These are phyloP conservation scores for Podaxis sp. DNA, from an alignment of 768 basidiomycete species.

Conservation along the genomic window DNA sequence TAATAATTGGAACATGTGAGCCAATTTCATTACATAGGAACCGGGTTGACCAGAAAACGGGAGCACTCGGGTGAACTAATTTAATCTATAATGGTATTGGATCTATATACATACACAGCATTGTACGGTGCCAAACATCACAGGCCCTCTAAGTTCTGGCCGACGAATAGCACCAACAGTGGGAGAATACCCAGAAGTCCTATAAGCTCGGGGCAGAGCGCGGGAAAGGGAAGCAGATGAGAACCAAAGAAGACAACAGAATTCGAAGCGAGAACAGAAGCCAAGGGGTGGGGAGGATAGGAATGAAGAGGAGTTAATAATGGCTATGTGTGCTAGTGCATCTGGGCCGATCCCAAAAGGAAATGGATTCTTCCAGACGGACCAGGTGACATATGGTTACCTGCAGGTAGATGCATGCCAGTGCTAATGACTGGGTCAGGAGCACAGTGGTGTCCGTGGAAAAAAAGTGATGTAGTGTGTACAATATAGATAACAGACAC, in stretches of 20 bases:
- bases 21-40: background rate
- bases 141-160: background rate
- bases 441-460: background rate
- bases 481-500: slow-evolving; percentile 10
- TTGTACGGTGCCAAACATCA: background rate
- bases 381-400: slow-evolving; percentile 10
- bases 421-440: slow-evolving; percentile 1
- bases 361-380: slow-evolving; percentile 10
- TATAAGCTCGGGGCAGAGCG: slow-evolving; percentile 10
- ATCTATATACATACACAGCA: slow-evolving; percentile 5
- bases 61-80: background rate
- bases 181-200: slow-evolving; percentile 1
- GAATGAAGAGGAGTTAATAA: slow-evolving; percentile 9
- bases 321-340: slow-evolving; percentile 9
- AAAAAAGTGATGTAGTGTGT: slow-evolving; percentile 7
- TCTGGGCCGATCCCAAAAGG: slow-evolving; percentile 11
- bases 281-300: slow-evolving; percentile 5
- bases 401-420: slow-evolving; percentile 15
- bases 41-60: background rate
- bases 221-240: slow-evolving; percentile 8
- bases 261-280: slow-evolving; percentile 14
- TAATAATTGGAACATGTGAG: background rate
- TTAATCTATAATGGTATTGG: slow-evolving; percentile 2
- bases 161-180: background rate
- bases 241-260: slow-evolving; percentile 2